Percentiles rank a stretch among this genome's conserved stretches.
Conservation (phyloP, 371 early-diverging fungal genomes). For the Lichtheimia hyalospora region DNA sequence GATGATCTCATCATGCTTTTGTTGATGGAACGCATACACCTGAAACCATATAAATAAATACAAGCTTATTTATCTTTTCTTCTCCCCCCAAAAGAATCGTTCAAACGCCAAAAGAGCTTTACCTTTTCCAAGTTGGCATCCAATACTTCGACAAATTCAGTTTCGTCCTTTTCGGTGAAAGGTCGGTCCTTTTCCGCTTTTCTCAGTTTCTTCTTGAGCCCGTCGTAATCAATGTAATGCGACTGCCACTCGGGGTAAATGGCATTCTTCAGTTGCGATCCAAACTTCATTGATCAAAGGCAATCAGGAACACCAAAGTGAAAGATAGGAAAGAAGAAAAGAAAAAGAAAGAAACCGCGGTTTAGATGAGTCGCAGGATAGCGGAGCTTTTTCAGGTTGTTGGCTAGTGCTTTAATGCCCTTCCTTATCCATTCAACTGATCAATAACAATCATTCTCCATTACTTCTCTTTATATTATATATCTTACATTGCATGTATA, state of each 20-base stretch:
- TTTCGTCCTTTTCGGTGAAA: conserved; percentile 77
- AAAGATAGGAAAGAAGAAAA: no score
- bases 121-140: conserved; percentile 94
- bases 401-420: no score
- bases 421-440: no score
- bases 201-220: conserved; percentile 84
- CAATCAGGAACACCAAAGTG: no score
- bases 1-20: conserved; percentile 88
- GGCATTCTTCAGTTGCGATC: conserved; percentile 79
- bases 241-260: conserved; percentile 88
- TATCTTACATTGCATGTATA: no score
- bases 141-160: conserved; percentile 82
- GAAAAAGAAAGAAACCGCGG: no score
- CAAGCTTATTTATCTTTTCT: background rate
- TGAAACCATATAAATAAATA: conserved; percentile 21
- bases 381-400: no score
- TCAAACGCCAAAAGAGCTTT: background rate
- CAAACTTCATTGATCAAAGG: conserved; percentile 87
- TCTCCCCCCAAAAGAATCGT: background rate
- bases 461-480: no score
- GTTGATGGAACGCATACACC: conserved; percentile 88
- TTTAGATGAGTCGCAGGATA: no score
- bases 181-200: conserved; percentile 59
- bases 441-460: no score
- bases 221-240: conserved; percentile 92